Evolutionary conservation across 2,329 filamentous ascomycete genomes (phyloP).

Genomic region (Alternaria brassicicola): DNA sequence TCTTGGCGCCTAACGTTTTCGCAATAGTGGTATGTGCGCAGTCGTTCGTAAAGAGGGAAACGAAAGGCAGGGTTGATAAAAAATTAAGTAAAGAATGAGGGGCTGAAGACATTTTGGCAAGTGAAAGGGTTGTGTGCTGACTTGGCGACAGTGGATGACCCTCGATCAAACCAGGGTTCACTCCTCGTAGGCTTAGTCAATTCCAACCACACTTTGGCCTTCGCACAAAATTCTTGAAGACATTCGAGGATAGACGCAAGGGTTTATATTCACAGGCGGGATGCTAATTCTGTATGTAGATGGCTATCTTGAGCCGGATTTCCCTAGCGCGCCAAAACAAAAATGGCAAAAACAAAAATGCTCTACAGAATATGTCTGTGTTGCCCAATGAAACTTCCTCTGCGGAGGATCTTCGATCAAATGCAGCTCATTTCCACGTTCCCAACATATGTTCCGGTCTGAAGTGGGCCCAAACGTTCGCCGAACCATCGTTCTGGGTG

Average conservation of each 20-base stretch:
- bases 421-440: not conserved
- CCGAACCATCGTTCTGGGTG: not conserved
- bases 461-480: not conserved
- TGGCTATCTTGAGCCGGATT: not conserved
- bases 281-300: not conserved
- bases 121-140: not conserved
- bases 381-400: not conserved
- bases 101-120: constrained; percentile 1
- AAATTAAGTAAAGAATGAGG: not conserved
- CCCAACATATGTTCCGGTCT: constrained; percentile 1
- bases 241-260: not conserved
- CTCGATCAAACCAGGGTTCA: constrained; percentile 7
- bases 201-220: not conserved
- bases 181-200: not conserved
- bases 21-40: not conserved
- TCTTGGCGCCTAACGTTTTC: not conserved
- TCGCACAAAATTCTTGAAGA: not conserved
- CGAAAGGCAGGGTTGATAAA: not conserved
- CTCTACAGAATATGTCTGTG: not conserved
- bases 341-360: not conserved
- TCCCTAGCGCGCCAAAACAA: not conserved
- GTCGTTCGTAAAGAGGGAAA: constrained; percentile 1
- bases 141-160: not conserved
- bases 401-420: not conserved
- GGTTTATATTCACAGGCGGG: not conserved